phyloP scores from a whole-genome alignment of 1,284 basidiomycete species.

The Ustilago cynodontis region DNA sequence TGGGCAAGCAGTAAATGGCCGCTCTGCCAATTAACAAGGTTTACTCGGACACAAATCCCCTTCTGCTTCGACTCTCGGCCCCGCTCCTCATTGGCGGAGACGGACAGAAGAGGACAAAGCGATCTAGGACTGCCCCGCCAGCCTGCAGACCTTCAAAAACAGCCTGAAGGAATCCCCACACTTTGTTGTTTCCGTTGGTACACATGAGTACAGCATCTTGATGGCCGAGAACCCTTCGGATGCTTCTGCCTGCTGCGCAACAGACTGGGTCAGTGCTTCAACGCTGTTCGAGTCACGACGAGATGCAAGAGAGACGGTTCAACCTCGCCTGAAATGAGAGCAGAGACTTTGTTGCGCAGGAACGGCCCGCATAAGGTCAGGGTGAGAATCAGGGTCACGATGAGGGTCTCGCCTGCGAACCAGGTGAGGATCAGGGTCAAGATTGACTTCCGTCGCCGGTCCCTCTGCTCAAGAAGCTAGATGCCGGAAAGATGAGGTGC shows the following conservation, averaged over 20 bases:
- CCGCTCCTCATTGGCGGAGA: not conserved
- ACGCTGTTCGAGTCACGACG: too few species aligned
- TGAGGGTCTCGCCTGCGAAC: too few species aligned
- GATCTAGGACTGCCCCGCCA: not conserved
- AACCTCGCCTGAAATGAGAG: too few species aligned
- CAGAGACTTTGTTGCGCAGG: too few species aligned
- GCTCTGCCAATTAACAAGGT: too few species aligned
- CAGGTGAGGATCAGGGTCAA: not conserved
- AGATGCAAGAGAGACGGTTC: too few species aligned
- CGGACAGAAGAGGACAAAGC: not conserved
- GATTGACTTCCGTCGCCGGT: not conserved
- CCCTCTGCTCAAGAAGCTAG: not conserved
- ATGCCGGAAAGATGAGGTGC: not conserved
- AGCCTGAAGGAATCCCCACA: not conserved
- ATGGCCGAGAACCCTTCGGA: not conserved
- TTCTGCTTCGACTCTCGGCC: not conserved
- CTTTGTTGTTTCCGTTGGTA: not conserved
- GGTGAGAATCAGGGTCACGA: too few species aligned
- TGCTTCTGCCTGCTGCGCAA: not conserved
- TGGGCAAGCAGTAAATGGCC: too few species aligned
- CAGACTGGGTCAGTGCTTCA: too few species aligned
- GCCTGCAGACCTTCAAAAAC: not conserved
- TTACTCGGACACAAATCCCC: too few species aligned
- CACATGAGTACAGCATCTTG: not conserved
- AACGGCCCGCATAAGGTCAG: too few species aligned